Base-by-base conservation (phyloP, 805 yeast genomes). In the Debaryomyces hansenii region DNA sequence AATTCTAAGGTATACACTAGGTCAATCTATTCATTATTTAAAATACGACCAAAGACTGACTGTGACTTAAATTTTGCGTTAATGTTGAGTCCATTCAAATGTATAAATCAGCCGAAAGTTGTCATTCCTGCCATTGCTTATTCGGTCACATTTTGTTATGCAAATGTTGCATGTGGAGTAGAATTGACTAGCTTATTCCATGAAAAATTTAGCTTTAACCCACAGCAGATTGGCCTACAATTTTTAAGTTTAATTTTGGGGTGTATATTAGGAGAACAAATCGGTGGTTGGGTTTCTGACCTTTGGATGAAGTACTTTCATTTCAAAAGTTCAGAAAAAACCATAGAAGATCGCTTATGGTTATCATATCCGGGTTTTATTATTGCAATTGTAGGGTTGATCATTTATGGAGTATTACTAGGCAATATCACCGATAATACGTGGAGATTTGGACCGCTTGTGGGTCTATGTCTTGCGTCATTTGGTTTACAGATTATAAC, bases 151-250 rank as follows among this genome's bases (percentile, higher is more conserved):
- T 60, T 57, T 44, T 41, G 51, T 20, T 61, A 53, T 40, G 59
- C 54, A 11, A 60, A 59, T 41, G 53, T 60, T 10, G 60, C 56
- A 5, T 42, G 56, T 10, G 53, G 52, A 20, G 62, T 60, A n/a
- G 65, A 59, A 33, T 43, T 59, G 21, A 58, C 66, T 4, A 43
- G 47, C 18, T 46, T 59, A n/a, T 56, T 52, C 44, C 53, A 48
- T n/a, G 48, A 45, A 20, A 48, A 49, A 34, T 60, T 56, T 39
- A 40, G 42, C 7, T 48, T 60, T 41, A 50, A 58, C 35, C 45
- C 65, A 8, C 63, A 60, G 39, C 58, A 52, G 15, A 41, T 59
- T 14, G 63, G 63, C 11, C 46, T 60, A n/a, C 65, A 60, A 43
- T 56, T 51, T 37, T 40, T 59, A 15, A 49, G 58, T 9, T 43